Conservation (phyloP, 345 rosid species). For the Moringa oleifera region DNA sequence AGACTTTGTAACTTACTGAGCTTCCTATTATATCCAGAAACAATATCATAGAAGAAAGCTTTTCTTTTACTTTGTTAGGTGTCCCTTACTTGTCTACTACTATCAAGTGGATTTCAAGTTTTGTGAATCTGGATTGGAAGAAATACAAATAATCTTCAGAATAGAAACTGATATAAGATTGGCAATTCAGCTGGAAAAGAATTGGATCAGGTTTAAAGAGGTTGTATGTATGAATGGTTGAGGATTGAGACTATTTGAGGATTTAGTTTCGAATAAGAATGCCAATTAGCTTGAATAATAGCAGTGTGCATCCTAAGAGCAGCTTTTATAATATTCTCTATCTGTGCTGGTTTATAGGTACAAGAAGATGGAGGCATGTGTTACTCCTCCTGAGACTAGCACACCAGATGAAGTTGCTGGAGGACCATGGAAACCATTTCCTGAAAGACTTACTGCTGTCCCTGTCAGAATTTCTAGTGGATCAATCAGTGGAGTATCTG, state of each 20-base stretch:
- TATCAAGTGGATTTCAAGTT: no score
- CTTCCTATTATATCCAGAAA: no score
- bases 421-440: conserved; percentile 43
- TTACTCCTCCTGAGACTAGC: conserved; percentile 53
- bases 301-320: not conserved
- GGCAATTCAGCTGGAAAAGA: not conserved
- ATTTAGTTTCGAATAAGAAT: not conserved
- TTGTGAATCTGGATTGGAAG: no score
- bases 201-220: not conserved
- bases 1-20: not conserved
- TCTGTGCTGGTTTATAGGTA: conserved; percentile 31
- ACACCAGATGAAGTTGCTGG: conserved; percentile 34
- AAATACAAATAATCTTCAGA: no score
- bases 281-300: not conserved
- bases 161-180: not conserved
- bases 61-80: no score
- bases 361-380: conserved; percentile 60
- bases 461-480: conserved; percentile 54
- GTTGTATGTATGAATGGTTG: not conserved
- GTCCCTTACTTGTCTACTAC: no score
- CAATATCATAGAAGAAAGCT: no score
- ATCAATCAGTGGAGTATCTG: conserved; percentile 38
- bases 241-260: not conserved
- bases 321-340: not conserved
- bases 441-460: conserved; percentile 47